Evolutionary conservation across 2,329 filamentous ascomycete genomes (phyloP), one percentile per base, ranked within the genome.

Genomic region (Diplodia mutila): DNA sequence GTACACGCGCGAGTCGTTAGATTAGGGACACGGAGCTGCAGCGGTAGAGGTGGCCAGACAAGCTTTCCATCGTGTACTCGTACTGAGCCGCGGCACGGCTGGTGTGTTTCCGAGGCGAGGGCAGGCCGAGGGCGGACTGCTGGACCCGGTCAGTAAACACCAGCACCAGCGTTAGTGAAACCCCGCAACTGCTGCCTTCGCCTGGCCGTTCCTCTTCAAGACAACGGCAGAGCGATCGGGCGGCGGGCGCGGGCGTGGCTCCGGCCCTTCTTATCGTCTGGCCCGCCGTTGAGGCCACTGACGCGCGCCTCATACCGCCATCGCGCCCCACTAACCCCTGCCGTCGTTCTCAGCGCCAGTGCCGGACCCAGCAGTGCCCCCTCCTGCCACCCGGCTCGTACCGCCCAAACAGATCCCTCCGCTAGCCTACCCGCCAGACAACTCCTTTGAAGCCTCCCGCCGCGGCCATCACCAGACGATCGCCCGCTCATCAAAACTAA

Each of bases 1-100:
- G 55, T 80, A 75, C 49, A 83, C 69, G 23, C 80, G 75, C 12
- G 75, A 69, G 69, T 81, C 79, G 2, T 75, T 70, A 14, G 80
- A 79, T 79, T 80, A 82, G 70, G 72, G 72, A n/a, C n/a, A n/a
- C n/a, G n/a, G n/a, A n/a, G n/a, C n/a, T n/a, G n/a, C n/a, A n/a
- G n/a, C n/a, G n/a, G n/a, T 23, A 32, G 34, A 42, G 32, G 32
- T 16, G 54, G 18, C 53, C 32, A 21, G n/a, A 39, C 18, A 12
- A 39, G 55, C 42, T 37, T 23, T 37, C 34, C 34, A 21, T 29
- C 23, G 55, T 16, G 54, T 16, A 34, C 52, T n/a, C 11, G 52
- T 32, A n/a, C n/a, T 11, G 21, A 29, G 55, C 42, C 42, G 42
- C 42, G 42, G 42, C 42, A 46, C 42, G 16, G 14, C 49, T 29